Evolutionary conservation across 805 yeast genomes (phyloP).

Genomic region (Starmerella sp.): DNA sequence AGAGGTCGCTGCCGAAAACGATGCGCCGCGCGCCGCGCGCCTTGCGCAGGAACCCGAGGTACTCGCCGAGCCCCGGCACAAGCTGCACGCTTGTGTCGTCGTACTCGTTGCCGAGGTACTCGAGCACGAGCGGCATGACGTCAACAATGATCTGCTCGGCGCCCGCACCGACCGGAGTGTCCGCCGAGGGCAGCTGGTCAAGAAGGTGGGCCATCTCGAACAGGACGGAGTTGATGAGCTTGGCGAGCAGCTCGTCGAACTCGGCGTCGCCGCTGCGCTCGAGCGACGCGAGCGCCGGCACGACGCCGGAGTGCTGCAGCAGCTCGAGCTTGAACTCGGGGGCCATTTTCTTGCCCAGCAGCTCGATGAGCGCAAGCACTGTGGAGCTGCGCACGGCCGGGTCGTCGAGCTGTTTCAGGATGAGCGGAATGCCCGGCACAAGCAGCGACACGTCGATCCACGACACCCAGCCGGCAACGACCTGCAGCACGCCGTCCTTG

Average conservation of each 20-base stretch:
- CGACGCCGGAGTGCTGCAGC: constrained; percentile 55
- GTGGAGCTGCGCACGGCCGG: constrained; percentile 42
- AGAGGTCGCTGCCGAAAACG: constrained; percentile 25
- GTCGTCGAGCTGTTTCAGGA: constrained; percentile 47
- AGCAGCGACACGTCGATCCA: constrained; percentile 85
- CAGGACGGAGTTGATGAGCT: constrained; percentile 61
- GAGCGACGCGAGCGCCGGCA: constrained; percentile 34
- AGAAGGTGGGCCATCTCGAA: constrained; percentile 45
- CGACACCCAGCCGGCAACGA: constrained; percentile 75
- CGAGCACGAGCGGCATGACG: constrained; percentile 61
- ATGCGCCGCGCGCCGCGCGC: constrained; percentile 35
- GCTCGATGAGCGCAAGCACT: constrained; percentile 45
- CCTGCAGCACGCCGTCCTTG: constrained; percentile 46
- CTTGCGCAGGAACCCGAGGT: constrained; percentile 49
- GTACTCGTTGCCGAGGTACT: constrained; percentile 65
- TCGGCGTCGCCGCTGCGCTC: constrained; percentile 38
- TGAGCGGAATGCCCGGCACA: constrained; percentile 40
- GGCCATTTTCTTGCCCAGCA: constrained; percentile 67
- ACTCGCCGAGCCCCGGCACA: constrained; percentile 68
- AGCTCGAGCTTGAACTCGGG: constrained; percentile 60
- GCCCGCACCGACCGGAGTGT: constrained; percentile 1
- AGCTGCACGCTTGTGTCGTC: constrained; percentile 82
- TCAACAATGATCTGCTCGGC: constrained; percentile 40
- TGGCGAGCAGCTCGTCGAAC: constrained; percentile 65
- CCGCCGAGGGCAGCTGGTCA: constrained; percentile 12